Evolutionary conservation across 306 rosid genomes (phyloP), one percentile per base, ranked within the genome.

Genomic region (Clitoria ternatea): DNA sequence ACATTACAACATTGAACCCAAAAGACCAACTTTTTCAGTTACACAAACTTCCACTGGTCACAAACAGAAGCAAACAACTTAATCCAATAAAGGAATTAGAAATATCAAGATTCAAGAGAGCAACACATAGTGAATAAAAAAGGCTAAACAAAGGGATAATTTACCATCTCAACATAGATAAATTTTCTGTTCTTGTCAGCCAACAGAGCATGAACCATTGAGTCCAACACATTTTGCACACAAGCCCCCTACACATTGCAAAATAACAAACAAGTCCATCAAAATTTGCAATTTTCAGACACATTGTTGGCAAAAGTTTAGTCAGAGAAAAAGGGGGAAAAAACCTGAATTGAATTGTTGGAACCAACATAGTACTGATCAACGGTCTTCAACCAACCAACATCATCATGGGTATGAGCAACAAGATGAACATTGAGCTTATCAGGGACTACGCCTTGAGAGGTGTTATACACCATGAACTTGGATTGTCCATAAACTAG

Each of bases 321-420:
- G 0, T 24, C 3, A 45, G 14, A 53, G n/a, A 71, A 13, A 6
- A 6, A 50, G 5, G 4, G 44, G 4, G n/a, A 19, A 15, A 30
- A 20, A 2, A 87, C 97, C 91, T 84, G 97, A 67, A 90, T 90
- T 42, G 89, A 77, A 77, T 88, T 88, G 61, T 90, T 88, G n/a
- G 97, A 86, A 53, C 97, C 97, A 81, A 90, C 92, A 15, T 90
- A 88, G 87, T 90, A 90, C 86, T 90, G 95, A 55, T 90, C 97
- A 53, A 90, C 60, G 7, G 97, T 90, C 81, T 90, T 90, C 86
- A 90, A 77, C 97, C 97, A 88, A 0, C 97, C 97, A 33, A 90
- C 97, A 39, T 90, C 97, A 45, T 90, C 95, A 42, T 90, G 97
- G 24, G 84, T 76, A 33, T 90, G 97, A 73, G 97, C 77, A 30